These are phyloP conservation scores for Blastomyces emzantsi DNA, from an alignment of 2,329 filamentous ascomycete genomes.

Conservation along the genomic window DNA sequence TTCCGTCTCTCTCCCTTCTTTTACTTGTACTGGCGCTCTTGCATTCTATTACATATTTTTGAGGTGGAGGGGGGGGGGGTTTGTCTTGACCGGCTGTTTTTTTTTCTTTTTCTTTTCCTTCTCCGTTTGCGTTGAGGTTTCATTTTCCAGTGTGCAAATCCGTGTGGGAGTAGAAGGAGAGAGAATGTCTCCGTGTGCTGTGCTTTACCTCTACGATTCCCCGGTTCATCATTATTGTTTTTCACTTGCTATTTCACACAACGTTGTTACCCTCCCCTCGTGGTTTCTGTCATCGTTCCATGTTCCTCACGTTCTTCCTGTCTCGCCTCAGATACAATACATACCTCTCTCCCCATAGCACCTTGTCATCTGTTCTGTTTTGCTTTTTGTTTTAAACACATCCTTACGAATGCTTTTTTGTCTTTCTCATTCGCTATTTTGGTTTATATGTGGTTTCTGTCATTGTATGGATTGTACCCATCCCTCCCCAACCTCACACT, in stretches of 20 bases:
- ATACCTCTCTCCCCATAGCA: background rate
- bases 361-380: background rate
- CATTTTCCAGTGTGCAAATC: background rate
- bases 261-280: background rate
- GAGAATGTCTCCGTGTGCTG: background rate
- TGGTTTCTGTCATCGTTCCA: background rate
- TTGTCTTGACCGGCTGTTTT: background rate
- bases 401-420: background rate
- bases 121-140: background rate
- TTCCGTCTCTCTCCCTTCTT: background rate
- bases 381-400: background rate
- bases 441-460: background rate
- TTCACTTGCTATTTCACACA: background rate
- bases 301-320: background rate
- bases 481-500: background rate
- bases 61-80: background rate
- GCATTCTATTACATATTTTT: background rate
- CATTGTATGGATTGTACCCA: background rate
- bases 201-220: background rate
- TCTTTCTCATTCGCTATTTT: background rate
- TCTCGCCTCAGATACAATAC: background rate
- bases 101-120: background rate
- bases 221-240: background rate
- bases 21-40: background rate
- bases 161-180: background rate